Conservation (phyloP, 805 yeast genomes). For the Cyberlindnera mycetangii region DNA sequence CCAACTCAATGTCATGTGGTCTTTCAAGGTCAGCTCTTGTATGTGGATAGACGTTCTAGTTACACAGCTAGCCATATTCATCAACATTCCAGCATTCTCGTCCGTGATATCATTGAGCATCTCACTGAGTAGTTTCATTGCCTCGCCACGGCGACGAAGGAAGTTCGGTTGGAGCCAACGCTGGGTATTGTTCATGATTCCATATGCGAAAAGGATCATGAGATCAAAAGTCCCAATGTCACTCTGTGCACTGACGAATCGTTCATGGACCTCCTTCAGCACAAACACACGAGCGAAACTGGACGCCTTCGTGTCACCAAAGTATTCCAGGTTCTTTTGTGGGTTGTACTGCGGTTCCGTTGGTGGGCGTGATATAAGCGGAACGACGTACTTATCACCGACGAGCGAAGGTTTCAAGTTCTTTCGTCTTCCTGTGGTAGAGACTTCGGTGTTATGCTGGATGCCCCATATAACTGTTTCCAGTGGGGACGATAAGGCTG, state of each 20-base stretch:
- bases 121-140: constrained; percentile 12
- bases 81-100: constrained; percentile 14
- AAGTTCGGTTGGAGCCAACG: constrained; percentile 10
- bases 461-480: too few species aligned
- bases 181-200: constrained; percentile 7
- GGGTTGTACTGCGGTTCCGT: constrained; percentile 14
- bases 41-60: constrained; percentile 14
- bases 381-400: background rate
- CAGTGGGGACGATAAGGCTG: background rate
- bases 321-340: constrained; percentile 11
- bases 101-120: constrained; percentile 15
- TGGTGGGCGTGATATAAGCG: constrained; percentile 14
- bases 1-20: constrained; percentile 18
- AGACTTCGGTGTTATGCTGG: background rate
- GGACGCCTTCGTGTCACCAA: constrained; percentile 19
- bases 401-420: background rate
- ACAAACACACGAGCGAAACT: constrained; percentile 18
- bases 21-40: constrained; percentile 9
- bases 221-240: constrained; percentile 12
- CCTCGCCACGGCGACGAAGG: constrained; percentile 18
- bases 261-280: constrained; percentile 6
- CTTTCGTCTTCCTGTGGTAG: background rate
- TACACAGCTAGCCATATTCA: constrained; percentile 11
- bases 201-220: constrained; percentile 16
- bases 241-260: background rate